These are phyloP conservation scores for Silybum marianum DNA, from an alignment of 129 eudicot genomes.

Conservation along the genomic window DNA sequence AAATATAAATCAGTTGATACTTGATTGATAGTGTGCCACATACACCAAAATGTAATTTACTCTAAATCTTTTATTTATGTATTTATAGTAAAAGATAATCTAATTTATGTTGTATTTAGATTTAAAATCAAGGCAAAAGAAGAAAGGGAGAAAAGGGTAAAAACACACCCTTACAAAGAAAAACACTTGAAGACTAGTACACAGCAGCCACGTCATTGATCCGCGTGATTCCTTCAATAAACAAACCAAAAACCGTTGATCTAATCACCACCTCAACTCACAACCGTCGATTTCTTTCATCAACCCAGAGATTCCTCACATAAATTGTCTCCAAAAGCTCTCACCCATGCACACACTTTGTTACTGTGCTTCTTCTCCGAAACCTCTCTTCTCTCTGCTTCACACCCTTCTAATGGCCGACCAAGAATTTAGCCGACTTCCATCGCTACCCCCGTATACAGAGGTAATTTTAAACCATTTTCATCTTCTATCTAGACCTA, in stretches of 20 bases:
- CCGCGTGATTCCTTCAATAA: constrained; percentile 31
- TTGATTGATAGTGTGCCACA: too few species aligned
- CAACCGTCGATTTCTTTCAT: constrained; percentile 31
- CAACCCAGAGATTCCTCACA: constrained; percentile 6
- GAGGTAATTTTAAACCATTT: constrained; percentile 40
- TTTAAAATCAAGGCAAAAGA: constrained; percentile 6
- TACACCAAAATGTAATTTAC: too few species aligned
- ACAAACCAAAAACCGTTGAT: constrained; percentile 29
- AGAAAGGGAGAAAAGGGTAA: background rate
- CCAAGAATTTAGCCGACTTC: constrained; percentile 45
- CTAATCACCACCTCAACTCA: background rate
- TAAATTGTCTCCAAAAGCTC: constrained; percentile 37
- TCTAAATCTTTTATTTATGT: too few species aligned
- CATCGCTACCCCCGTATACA: constrained; percentile 55
- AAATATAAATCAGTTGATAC: too few species aligned
- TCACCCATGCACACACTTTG: constrained; percentile 33
- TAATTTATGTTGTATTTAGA: too few species aligned
- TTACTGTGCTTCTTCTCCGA: constrained; percentile 43
- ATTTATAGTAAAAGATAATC: too few species aligned
- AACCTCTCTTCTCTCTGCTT: constrained; percentile 30
- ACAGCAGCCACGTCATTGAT: constrained; percentile 50
- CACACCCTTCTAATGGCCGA: constrained; percentile 45
- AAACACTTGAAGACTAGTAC: constrained; percentile 4
- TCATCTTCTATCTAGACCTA: background rate
- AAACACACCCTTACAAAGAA: constrained; percentile 28